These are phyloP conservation scores for Calophaca sinica DNA, from an alignment of 306 rosid species.

Conservation along the genomic window DNA sequence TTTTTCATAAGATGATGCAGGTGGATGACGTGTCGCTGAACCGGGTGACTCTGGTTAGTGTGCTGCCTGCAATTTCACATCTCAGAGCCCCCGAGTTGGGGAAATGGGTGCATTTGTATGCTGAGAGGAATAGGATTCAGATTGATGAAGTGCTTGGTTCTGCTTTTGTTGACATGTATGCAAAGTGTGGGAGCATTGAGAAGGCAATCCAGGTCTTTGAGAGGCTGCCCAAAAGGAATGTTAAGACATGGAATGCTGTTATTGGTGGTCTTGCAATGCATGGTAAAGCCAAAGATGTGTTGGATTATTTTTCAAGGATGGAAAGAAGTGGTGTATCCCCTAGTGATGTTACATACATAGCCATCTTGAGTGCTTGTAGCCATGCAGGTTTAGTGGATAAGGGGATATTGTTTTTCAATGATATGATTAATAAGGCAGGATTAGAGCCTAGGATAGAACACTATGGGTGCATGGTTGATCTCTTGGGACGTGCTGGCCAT, in stretches of 20 bases:
- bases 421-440: conserved; percentile 62
- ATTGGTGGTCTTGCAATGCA: conserved; percentile 82
- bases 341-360: conserved; percentile 73
- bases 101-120: conserved; percentile 79
- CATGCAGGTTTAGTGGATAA: conserved; percentile 75
- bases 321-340: conserved; percentile 60
- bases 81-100: conserved; percentile 80
- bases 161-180: conserved; percentile 80
- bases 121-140: conserved; percentile 55
- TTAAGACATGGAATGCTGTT: conserved; percentile 75
- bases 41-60: conserved; percentile 76
- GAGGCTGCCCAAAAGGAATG: conserved; percentile 61
- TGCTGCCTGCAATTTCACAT: conserved; percentile 72
- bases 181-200: conserved; percentile 77
- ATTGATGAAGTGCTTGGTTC: conserved; percentile 80
- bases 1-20: conserved; percentile 71
- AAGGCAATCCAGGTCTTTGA: conserved; percentile 80
- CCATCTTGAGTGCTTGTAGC: conserved; percentile 75
- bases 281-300: conserved; percentile 59
- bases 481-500: conserved; percentile 71
- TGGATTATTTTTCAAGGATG: conserved; percentile 62
- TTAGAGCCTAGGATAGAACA: conserved; percentile 77
- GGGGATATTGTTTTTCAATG: conserved; percentile 62
- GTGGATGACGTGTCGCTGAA: conserved; percentile 58
- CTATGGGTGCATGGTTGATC: conserved; percentile 87